Evolutionary conservation across 345 rosid species (phyloP), one percentile per base, ranked within the genome.

Genomic region (Brassica carinata): DNA sequence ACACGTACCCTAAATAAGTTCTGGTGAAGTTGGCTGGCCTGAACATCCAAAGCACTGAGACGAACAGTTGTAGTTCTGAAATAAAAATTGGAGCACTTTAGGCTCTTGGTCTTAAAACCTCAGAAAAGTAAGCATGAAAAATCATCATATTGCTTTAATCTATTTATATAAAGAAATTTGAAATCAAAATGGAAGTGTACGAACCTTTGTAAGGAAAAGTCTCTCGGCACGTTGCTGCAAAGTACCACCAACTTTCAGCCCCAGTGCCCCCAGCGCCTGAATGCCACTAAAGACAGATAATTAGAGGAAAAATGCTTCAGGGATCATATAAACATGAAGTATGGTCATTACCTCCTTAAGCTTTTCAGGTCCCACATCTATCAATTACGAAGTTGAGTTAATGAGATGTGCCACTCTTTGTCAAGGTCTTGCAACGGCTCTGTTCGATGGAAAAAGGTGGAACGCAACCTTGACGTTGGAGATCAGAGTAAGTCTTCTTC

Each of bases 341-440:
- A 69, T 72, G 29, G 75, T 10, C 68, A 84, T 75, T 80, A 91
- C 97, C 91, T 91, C 95, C 82, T 93, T 96, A 34, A 94, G 83
- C 89, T 87, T 92, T 85, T 91, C 97, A 78, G 98, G 89, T 77
- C 98, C 99, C 38, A 96, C 90, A 77, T 91, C 95, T 83, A 91
- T 67, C 74, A 96, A 85, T 87, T 94, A 98, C 83, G 30, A 27
- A 27, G 30, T 27, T 27, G 30, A 27, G 30, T 27, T 27, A 27
- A 33, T 33, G 36, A 33, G 36, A 33, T 33, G 36, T 33, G 7
- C 36, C 5, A 33, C 36, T 92, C 99, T 81, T 91, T 77, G 69
- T 87, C 97, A 82, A 96, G 87, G 87, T 96, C 99, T 88, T 91
- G 95, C 87, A 96, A 79, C 6, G 99, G 99, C 82, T 94, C 97